These are phyloP conservation scores for Aspergillus novofumigatus DNA, from an alignment of 2,329 filamentous ascomycete species.

Conservation along the genomic window DNA sequence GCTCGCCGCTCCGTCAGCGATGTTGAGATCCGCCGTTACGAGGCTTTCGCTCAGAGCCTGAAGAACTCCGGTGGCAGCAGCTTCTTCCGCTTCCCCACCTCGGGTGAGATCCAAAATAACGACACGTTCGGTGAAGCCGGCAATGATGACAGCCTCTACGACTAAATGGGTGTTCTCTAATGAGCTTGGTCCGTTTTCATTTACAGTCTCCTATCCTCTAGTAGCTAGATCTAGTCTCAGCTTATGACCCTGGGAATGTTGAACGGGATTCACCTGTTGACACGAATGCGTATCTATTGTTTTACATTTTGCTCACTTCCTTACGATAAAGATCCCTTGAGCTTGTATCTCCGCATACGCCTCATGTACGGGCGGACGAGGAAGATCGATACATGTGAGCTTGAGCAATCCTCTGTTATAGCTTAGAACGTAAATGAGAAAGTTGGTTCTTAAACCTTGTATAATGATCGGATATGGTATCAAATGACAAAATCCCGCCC, in stretches of 20 bases:
- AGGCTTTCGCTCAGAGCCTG: constrained; percentile 98
- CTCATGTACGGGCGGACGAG: too few species aligned
- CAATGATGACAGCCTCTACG: constrained; percentile 95
- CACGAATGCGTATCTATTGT: not conserved
- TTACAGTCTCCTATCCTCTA: constrained; percentile 46
- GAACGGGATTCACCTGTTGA: constrained; percentile 1
- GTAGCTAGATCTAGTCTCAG: constrained; percentile 20
- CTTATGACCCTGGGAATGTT: constrained; percentile 16
- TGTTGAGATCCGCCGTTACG: constrained; percentile 95
- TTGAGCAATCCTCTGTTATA: too few species aligned
- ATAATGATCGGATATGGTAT: not conserved
- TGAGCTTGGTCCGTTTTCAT: constrained; percentile 14
- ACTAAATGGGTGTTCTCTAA: constrained; percentile 55
- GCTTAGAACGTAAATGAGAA: too few species aligned
- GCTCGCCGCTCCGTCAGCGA: constrained; percentile 92
- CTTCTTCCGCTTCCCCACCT: constrained; percentile 92
- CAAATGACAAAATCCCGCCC: not conserved
- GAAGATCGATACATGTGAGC: too few species aligned
- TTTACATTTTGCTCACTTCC: not conserved
- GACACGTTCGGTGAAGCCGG: constrained; percentile 75
- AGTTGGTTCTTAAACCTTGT: not conserved
- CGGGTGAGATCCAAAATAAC: constrained; percentile 52
- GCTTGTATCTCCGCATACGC: not conserved
- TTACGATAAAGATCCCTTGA: not conserved
- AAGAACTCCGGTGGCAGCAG: constrained; percentile 94